Evolutionary conservation across 352 stramenopile genomes (phyloP), one percentile per base, ranked within the genome.

Genomic region (Pythium brachiatum): DNA sequence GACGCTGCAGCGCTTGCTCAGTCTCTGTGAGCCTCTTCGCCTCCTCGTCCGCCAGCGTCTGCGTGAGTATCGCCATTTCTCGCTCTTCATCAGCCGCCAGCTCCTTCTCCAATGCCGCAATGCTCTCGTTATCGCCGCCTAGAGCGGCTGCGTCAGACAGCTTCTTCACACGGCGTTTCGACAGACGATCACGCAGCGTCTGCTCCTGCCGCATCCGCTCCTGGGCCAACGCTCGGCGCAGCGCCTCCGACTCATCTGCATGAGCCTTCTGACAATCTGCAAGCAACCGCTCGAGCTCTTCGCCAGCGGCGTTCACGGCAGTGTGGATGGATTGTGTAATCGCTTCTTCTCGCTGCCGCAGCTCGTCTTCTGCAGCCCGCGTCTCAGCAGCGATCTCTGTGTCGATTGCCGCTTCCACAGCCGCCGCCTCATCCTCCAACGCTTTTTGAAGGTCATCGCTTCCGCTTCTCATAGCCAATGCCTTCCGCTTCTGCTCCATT

Each of bases 1-100:
- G 75, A 38, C 74, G 60, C 26, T 79, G 74, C 29, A 81, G 52
- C 20, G 59, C 39, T 39, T 58, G 47, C 31, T 68, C 53, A 11
- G 56, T 46, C n/a, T 68, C 63, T 13, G 52, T 39, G 7, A 69
- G 20, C 12, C 47, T 47, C n/a, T 21, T 21, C 7, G 47, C 29
- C 36, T 62, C 63, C 13, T 60, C 60, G 21, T 59, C 47, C 1
- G 26, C 62, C 8, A 69, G 47, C 6, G 53, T 25, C 34, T 62
- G 44, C 2, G 25, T 46, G 9, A 68, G 34, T n/a, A 25, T 23
- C 4, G 29, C 27, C 20, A 46, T 4, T 21, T 69, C 62, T 9
- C 38, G 44, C 26, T 59, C 55, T 4, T 57, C 51, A 13, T 62
- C 54, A 2, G 25, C 54, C 13, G 0, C 20, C 21, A 69, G n/a